These are phyloP conservation scores for Populus simonii DNA, from an alignment of 345 rosid genomes.

Conservation along the genomic window DNA sequence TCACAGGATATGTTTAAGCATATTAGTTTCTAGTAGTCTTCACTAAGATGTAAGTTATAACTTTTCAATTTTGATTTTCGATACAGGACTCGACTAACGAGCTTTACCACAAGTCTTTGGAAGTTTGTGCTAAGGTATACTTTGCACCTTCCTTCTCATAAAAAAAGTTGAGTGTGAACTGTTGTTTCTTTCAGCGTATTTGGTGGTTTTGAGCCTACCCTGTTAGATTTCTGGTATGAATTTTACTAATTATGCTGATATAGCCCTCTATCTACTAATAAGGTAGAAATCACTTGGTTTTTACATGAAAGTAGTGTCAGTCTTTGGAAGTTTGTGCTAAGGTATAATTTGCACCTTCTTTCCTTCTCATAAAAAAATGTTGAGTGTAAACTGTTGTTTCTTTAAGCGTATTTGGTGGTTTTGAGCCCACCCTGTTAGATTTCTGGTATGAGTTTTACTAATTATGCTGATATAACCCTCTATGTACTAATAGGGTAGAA, in stretches of 20 bases:
- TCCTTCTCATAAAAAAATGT: neutral
- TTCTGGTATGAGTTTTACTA: neutral
- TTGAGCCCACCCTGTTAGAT: neutral
- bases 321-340: constrained; percentile 19
- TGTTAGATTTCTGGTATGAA: neutral
- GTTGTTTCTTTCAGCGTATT: neutral
- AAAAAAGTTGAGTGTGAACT: neutral
- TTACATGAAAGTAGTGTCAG: neutral
- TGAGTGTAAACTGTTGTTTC: neutral
- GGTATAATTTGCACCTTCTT: constrained; percentile 3
- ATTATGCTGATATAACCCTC: neutral
- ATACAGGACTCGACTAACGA: constrained; percentile 25
- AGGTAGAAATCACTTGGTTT: neutral
- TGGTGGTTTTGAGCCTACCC: neutral
- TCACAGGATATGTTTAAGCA: neutral
- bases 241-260: neutral
- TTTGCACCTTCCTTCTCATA: neutral
- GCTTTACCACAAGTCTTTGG: constrained; percentile 24
- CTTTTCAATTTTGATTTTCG: neutral
- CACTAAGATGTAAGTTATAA: neutral
- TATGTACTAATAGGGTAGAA: neutral
- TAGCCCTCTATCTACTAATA: neutral
- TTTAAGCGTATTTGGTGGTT: neutral
- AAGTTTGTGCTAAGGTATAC: constrained; percentile 21
- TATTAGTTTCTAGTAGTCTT: neutral